Evolutionary conservation across 805 yeast species (phyloP), one percentile per base, ranked within the genome.

Genomic region (Teunomyces atbi): DNA sequence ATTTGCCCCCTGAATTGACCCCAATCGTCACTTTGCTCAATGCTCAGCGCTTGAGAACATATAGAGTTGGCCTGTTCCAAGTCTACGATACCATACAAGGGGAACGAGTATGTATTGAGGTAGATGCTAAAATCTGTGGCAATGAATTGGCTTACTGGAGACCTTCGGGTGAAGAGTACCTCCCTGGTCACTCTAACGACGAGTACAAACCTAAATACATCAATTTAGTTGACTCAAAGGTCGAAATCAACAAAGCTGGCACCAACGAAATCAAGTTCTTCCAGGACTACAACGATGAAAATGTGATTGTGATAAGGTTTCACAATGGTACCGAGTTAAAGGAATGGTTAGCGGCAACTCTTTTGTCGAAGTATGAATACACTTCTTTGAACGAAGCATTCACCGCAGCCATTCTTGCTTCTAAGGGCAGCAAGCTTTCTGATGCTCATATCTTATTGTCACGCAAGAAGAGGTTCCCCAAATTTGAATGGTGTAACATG

Each of bases 11-110:
- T 12, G 92, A 87, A 58, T 71, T 89, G 59, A 65, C 81, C 12
- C 95, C 96, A 0, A 76, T 86, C 8, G 77, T 88, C 32, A 83
- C 88, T 16, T 71, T 89, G 52, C 71, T 86, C 45, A 78, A 79
- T 39, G 82, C 90, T 15, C 96, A 89, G 58, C 80, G 81, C 50
- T 74, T 81, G 19, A 73, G 96, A 41, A 71, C 79, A 6, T 88
- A 89, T 61, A 73, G 69, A 38, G 78, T 74, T 44, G 86, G 87
- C 16, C 65, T 65, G 3, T 56, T 76, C 72, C 59, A 55, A 64
- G 66, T 62, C 27, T 56, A 58, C n/a, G 59, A 56, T 15, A 46
- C 55, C 16, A 49, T 51, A 5, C 47, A 48, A 32, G 60, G 55
- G 27, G 62, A 62, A 35, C 51, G 49, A 20, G 55, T 56, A 18